These are phyloP conservation scores for Bryoerythrophyllum caledonicum DNA, from an alignment of 225 moss, liverwort and hornwort genomes.

Conservation along the genomic window DNA sequence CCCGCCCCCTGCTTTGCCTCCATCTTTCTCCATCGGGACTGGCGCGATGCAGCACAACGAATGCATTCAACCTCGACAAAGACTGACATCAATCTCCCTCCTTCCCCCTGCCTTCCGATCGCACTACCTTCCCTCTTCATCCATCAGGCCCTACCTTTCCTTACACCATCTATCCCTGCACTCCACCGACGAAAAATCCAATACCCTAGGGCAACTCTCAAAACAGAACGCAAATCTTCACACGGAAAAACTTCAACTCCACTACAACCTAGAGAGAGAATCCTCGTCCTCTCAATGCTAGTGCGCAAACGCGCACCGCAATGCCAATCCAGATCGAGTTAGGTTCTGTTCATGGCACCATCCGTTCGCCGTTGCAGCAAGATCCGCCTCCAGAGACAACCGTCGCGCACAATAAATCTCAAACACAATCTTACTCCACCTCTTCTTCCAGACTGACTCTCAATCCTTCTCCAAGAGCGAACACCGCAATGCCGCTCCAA, in stretches of 20 bases:
- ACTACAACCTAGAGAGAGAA: neutral
- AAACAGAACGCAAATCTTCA: neutral
- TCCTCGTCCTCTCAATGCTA: neutral
- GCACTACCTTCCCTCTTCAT: constrained; percentile 37
- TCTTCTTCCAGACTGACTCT: neutral
- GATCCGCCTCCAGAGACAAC: constrained; percentile 24
- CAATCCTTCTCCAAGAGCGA: neutral
- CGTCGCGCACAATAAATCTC: constrained; percentile 3
- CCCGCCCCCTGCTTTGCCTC: constrained; percentile 34
- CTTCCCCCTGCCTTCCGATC: constrained; percentile 16
- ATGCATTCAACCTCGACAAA: constrained; percentile 49
- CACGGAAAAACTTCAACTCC: neutral
- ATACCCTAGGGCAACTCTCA: neutral
- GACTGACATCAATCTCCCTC: constrained; percentile 45
- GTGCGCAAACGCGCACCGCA: neutral
- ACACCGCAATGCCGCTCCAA: neutral
- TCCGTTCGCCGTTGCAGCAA: neutral
- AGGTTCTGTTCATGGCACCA: neutral
- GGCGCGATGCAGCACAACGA: constrained; percentile 69
- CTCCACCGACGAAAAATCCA: neutral
- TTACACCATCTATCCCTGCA: too few species aligned
- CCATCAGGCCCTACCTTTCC: constrained; percentile 43
- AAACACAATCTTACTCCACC: neutral
- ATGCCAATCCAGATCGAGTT: constrained; percentile 24
- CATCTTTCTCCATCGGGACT: constrained; percentile 55